Evolutionary conservation across 129 eudicot species (phyloP), one percentile per base, ranked within the genome.

Genomic region (Erigeron canadensis): DNA sequence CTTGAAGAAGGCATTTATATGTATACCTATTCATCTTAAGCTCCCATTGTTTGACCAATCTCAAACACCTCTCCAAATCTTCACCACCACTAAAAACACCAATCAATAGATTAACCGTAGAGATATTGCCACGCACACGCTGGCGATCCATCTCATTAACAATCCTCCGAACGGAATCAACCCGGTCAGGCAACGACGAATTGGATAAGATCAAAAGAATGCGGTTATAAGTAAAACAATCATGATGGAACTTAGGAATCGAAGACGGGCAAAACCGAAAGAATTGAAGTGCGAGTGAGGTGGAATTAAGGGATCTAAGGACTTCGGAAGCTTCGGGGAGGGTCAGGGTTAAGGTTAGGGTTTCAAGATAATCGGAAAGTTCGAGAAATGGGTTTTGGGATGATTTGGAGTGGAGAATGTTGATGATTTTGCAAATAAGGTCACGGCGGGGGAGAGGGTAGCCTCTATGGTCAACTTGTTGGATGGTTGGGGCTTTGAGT

Each of bases 51-150:
- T 83, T 71, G 65, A 86, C 83, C 84, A 95, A 72, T 18, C 46
- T 69, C 78, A 95, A 80, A 71, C 99, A 90, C 88, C 75, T 76
- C 16, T 77, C 87, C 84, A 90, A 34, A 51, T 84, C 90, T 7
- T 73, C 86, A 54, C 77, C 40, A 5, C 86, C 77, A 0, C 84
- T 80, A 34, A 84, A 74, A 11, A 83, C 76, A 12, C 97, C 97
- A n/a, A 95, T 90, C 84, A 95, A 55, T 3, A 95, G 72, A 80
- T 95, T 95, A 53, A 95, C 89, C 0, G 97, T 90, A 17, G 97
- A 90, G 38, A 90, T 88, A 42, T 71, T 83, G 5, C 99, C 96
- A 13, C 65, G 73, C 0, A 85, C 80, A 8, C 88, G 81, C 0
- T 17, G n/a, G 71, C 59, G 51, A 63, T 88, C 97, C 97, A 95